Evolutionary conservation across 805 yeast genomes (phyloP).

Genomic region (Saccharomyces kudriavzevii): DNA sequence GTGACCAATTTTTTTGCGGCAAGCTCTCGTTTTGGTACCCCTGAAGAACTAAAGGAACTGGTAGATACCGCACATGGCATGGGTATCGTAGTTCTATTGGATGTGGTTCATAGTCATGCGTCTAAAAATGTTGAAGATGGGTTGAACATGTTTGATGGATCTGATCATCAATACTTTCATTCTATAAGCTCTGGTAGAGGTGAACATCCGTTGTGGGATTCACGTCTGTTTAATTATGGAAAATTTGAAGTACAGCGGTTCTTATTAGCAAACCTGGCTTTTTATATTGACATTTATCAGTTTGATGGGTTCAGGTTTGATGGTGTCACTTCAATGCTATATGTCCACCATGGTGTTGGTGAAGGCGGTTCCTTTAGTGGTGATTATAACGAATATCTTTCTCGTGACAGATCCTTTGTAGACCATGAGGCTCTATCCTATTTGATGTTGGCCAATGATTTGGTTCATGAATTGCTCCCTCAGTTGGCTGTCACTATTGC

Average conservation of each 20-base stretch:
- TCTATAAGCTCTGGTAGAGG: constrained; percentile 70
- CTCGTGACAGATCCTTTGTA: constrained; percentile 54
- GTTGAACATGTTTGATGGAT: constrained; percentile 84
- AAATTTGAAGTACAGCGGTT: constrained; percentile 86
- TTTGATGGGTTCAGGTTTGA: constrained; percentile 96
- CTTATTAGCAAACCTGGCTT: constrained; percentile 74
- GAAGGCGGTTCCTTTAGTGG: constrained; percentile 79
- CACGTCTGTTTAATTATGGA: constrained; percentile 88
- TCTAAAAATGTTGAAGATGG: constrained; percentile 94
- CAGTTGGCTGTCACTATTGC: constrained; percentile 70
- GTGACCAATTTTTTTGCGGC: constrained; percentile 86
- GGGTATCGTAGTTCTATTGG: constrained; percentile 80
- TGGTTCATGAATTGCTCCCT: constrained; percentile 49
- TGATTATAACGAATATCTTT: constrained; percentile 83
- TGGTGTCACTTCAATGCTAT: constrained; percentile 92
- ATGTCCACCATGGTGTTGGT: constrained; percentile 87
- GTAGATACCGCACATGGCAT: constrained; percentile 85
- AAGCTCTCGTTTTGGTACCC: constrained; percentile 87
- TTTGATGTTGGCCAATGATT: constrained; percentile 81
- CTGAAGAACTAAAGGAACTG: constrained; percentile 86
- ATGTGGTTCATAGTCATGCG: constrained; percentile 93
- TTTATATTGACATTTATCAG: constrained; percentile 68
- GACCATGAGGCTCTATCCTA: constrained; percentile 84
- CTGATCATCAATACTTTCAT: constrained; percentile 92
- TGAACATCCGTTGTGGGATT: constrained; percentile 87